Evolutionary conservation across 2,329 filamentous ascomycete species (phyloP).

Genomic region (Fusarium pilosicola): DNA sequence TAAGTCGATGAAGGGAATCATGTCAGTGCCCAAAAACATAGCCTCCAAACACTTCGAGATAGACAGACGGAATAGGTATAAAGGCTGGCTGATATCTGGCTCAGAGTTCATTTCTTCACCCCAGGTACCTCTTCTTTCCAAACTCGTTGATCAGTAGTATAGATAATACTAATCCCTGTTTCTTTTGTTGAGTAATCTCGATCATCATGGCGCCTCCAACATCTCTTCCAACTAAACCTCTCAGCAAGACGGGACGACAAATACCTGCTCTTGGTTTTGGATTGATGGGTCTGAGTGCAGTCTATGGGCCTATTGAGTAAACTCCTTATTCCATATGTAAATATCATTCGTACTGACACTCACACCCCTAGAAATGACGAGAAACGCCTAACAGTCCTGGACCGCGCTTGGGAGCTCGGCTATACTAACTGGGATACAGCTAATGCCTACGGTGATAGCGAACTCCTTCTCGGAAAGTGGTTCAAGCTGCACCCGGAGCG

Average conservation of each 20-base stretch:
- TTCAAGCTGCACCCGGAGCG: not conserved
- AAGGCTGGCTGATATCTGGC: no score
- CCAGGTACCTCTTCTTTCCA: no score
- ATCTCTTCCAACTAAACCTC: not conserved
- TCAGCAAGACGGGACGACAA: not conserved
- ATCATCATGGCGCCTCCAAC: not conserved
- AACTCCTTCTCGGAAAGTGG: not conserved
- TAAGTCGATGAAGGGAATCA: accelerated
- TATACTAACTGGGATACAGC: not conserved
- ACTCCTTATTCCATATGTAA: accelerated
- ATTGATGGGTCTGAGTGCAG: not conserved
- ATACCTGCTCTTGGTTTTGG: not conserved
- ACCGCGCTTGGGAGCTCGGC: not conserved
- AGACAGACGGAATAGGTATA: no score
- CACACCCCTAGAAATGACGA: not conserved
- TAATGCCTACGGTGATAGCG: not conserved
- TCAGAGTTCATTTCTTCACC: no score
- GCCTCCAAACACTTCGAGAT: no score
- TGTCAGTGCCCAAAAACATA: accelerated
- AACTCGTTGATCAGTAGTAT: accelerated
- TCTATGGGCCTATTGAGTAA: not conserved
- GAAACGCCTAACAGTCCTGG: not conserved
- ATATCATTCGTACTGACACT: accelerated
- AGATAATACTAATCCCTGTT: accelerated
- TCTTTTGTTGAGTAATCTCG: no score